Evolutionary conservation across 768 basidiomycete species (phyloP).

Genomic region (Xerocomellus chrysenteron): DNA sequence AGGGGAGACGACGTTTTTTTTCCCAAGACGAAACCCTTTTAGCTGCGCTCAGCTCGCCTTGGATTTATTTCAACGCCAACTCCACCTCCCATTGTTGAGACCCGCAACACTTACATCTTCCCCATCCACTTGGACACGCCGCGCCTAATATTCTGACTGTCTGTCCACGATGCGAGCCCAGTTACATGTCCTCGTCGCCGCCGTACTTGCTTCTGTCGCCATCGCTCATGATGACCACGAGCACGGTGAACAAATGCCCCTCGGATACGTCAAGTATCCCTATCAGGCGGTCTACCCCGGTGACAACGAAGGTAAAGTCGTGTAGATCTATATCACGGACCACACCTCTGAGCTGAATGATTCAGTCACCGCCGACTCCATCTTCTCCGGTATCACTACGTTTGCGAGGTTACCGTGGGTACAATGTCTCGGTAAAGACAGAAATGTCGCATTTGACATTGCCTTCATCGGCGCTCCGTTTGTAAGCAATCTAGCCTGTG

Average conservation of each 20-base stretch:
- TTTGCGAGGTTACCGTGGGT: constrained; percentile 89
- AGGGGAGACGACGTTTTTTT: constrained; percentile 11
- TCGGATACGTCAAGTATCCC: constrained; percentile 68
- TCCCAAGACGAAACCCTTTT: constrained; percentile 27
- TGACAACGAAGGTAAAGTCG: constrained; percentile 52
- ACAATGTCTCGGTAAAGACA: constrained; percentile 69
- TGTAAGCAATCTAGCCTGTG: constrained; percentile 39
- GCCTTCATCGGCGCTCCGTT: constrained; percentile 82
- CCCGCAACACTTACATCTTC: background rate
- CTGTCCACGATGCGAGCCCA: constrained; percentile 24
- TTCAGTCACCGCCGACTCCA: constrained; percentile 70
- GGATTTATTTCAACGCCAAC: background rate
- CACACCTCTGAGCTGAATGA: background rate
- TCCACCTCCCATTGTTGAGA: background rate
- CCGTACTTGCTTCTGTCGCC: constrained; percentile 27
- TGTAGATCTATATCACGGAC: no score
- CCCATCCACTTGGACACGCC: no score
- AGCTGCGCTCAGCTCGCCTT: background rate
- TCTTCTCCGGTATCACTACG: constrained; percentile 81
- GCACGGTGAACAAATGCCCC: constrained; percentile 56
- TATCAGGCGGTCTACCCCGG: constrained; percentile 55
- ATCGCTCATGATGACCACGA: constrained; percentile 40
- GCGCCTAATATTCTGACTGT: background rate
- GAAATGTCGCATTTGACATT: constrained; percentile 64
- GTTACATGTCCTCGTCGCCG: constrained; percentile 23